Percentiles rank a stretch among this genome's conserved stretches.
phyloP scores from a whole-genome alignment of 345 rosid species.

The Aurinia saxatilis region DNA sequence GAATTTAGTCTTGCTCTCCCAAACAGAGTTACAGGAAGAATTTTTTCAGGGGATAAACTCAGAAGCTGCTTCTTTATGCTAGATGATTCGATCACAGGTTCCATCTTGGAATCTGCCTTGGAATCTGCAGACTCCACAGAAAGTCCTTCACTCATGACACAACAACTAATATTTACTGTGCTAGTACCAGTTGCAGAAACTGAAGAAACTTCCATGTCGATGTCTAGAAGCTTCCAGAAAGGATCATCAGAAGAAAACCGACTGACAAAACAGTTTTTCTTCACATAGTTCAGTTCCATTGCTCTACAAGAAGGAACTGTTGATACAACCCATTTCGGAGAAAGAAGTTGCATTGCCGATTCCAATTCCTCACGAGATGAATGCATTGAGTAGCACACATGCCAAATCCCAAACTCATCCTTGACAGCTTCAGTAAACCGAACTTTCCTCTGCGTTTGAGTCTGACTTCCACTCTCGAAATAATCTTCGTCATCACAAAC shows the following conservation, averaged over 20 bases:
- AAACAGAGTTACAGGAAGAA: constrained; percentile 51
- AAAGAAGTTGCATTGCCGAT: constrained; percentile 60
- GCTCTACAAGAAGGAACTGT: constrained; percentile 77
- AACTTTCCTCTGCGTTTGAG: constrained; percentile 34
- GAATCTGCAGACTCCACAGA: constrained; percentile 23
- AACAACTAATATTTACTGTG: constrained; percentile 4
- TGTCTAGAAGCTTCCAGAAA: constrained; percentile 77
- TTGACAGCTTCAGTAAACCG: constrained; percentile 56
- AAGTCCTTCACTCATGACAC: constrained; percentile 29
- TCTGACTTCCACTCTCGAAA: constrained; percentile 24
- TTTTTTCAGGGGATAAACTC: constrained; percentile 42
- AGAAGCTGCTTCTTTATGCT: constrained; percentile 25
- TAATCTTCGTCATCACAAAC: constrained; percentile 54
- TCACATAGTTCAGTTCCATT: constrained; percentile 65
- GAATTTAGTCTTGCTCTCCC: constrained; percentile 60
- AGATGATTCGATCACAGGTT: constrained; percentile 21
- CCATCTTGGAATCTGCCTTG: constrained; percentile 21
- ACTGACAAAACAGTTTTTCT: constrained; percentile 41
- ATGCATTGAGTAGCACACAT: constrained; percentile 84
- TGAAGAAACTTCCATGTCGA: constrained; percentile 36
- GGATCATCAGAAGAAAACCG: constrained; percentile 43
- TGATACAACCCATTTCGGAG: constrained; percentile 76
- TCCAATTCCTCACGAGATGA: constrained; percentile 80
- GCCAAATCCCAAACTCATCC: constrained; percentile 85
- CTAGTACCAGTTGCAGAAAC: constrained; percentile 20